Percentiles rank a stretch among this genome's conserved stretches.
phyloP scores from a whole-genome alignment of 2,329 filamentous ascomycete genomes.

The Dendrostoma leiphaemia region DNA sequence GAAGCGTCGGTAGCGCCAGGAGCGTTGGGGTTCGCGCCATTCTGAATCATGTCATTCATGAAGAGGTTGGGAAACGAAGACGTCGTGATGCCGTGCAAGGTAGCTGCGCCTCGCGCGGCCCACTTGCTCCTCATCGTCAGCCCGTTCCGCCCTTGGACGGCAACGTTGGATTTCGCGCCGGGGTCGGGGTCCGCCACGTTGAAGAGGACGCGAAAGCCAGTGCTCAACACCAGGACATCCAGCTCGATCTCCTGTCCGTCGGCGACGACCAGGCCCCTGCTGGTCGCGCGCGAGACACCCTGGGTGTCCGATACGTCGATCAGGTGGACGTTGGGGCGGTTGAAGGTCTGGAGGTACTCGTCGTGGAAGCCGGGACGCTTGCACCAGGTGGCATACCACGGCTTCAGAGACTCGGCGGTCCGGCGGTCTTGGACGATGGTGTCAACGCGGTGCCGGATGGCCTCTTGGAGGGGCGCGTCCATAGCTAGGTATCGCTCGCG shows the following conservation, averaged over 20 bases:
- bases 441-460: conserved; percentile 37
- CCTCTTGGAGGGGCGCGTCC: conserved; percentile 42
- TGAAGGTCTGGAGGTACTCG: conserved; percentile 47
- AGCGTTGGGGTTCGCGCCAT: conserved; percentile 11
- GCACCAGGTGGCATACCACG: conserved; percentile 51
- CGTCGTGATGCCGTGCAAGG: conserved; percentile 20
- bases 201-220: conserved; percentile 15
- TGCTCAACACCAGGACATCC: conserved; percentile 19
- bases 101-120: conserved; percentile 3
- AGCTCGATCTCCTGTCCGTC: conserved; percentile 4
- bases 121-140: conserved; percentile 20
- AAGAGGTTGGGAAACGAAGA: conserved; percentile 24
- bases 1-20: conserved; percentile 34
- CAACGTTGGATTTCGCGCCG: conserved; percentile 10
- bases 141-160: conserved; percentile 17
- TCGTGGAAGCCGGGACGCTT: conserved; percentile 53
- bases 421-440: conserved; percentile 39
- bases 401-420: conserved; percentile 42
- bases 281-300: conserved; percentile 24
- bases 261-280: neutral
- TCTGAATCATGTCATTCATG: conserved; percentile 15
- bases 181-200: conserved; percentile 13
- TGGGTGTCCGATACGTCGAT: conserved; percentile 44
- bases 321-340: conserved; percentile 44
- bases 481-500: conserved; percentile 34